Percentiles rank a stretch among this genome's conserved stretches.
Evolutionary conservation across 148 eudicot species (phyloP).

Genomic region (Vaccinium macrocarpon): DNA sequence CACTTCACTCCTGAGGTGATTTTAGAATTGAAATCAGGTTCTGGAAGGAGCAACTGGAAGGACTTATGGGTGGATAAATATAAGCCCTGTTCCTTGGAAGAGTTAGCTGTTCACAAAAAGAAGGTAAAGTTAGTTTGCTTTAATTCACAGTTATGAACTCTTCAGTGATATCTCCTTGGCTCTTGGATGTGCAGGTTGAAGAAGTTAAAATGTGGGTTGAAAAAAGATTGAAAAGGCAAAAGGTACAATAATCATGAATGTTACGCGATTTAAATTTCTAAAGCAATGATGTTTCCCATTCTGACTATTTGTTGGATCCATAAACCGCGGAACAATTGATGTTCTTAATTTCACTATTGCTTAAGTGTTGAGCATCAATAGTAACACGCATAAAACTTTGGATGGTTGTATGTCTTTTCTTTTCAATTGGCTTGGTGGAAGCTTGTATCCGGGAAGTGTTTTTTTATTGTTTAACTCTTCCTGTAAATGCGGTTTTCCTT

Average conservation of each 20-base stretch:
- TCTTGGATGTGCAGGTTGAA: slow-evolving; percentile 64
- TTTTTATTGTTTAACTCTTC: slow-evolving; percentile 2
- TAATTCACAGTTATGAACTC: slow-evolving; percentile 7
- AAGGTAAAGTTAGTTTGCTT: slow-evolving; percentile 48
- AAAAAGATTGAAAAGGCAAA: slow-evolving; percentile 43
- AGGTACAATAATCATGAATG: slow-evolving; percentile 38
- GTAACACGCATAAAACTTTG: background rate
- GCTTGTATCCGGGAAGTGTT: background rate
- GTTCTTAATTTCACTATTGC: background rate
- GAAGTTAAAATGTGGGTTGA: slow-evolving; percentile 82
- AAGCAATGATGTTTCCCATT: background rate
- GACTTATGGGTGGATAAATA: slow-evolving; percentile 86
- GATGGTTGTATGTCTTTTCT: background rate
- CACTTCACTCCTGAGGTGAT: slow-evolving; percentile 19
- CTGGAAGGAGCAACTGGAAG: slow-evolving; percentile 27
- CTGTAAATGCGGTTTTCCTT: background rate
- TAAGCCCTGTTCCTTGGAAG: slow-evolving; percentile 67
- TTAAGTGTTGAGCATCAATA: background rate
- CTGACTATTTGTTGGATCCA: background rate
- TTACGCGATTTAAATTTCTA: background rate
- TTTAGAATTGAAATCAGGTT: slow-evolving; percentile 35
- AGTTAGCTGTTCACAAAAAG: slow-evolving; percentile 89
- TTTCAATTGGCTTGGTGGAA: background rate
- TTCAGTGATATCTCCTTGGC: slow-evolving; percentile 4
- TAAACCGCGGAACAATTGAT: background rate